A percentile compares a stretch with the other conserved stretches of the same genome.
Conservation (phyloP, 768 basidiomycete species). For the Amanita thiersii region DNA sequence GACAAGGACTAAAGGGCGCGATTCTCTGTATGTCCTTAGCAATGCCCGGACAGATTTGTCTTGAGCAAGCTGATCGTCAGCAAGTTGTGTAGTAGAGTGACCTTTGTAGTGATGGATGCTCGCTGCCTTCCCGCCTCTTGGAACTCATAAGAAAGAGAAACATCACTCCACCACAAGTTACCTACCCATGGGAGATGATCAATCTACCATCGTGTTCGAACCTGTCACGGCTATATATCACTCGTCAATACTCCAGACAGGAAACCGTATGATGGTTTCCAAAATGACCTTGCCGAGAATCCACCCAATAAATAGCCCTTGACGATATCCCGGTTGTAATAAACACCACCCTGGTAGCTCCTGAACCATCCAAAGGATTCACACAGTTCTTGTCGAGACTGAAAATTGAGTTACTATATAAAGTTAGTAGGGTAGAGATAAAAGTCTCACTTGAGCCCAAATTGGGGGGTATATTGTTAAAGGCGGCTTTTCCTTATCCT, state of each 20-base stretch:
- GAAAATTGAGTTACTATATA: conserved; percentile 6
- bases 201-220: conserved; percentile 58
- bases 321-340: conserved; percentile 48
- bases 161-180: neutral
- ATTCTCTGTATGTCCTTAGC: conserved; percentile 43
- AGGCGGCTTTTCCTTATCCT: conserved; percentile 13
- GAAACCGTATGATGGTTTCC: conserved; percentile 1
- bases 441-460: conserved; percentile 31
- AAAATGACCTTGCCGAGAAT: conserved; percentile 59
- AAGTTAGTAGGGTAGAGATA: neutral
- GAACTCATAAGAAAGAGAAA: conserved; percentile 24
- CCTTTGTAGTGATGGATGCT: conserved; percentile 38
- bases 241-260: conserved; percentile 5
- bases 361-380: conserved; percentile 71
- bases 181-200: conserved; percentile 82
- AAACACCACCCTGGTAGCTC: conserved; percentile 78
- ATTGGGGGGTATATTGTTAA: conserved; percentile 27
- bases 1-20: conserved; percentile 58
- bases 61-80: conserved; percentile 58
- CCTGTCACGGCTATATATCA: conserved; percentile 50
- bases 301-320: conserved; percentile 75
- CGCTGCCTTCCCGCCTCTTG: conserved; percentile 68
- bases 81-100: conserved; percentile 28
- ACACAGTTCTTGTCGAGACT: conserved; percentile 83
- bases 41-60: conserved; percentile 70